phyloP scores from a whole-genome alignment of 2,329 filamentous ascomycete species.

The Aspergillus ruber region DNA sequence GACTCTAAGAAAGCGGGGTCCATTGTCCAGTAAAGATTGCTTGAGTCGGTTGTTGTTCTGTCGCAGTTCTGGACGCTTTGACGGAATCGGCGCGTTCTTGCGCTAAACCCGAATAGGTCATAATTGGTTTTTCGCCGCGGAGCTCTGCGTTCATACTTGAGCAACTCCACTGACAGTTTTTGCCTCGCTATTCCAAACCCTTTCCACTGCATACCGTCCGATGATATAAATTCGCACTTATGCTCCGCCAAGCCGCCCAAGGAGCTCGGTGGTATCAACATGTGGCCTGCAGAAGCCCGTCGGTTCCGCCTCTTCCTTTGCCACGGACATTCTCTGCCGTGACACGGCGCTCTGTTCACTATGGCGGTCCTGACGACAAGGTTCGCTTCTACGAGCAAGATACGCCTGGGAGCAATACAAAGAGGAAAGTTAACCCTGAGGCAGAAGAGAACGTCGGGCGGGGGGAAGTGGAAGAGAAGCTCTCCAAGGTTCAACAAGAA shows the following conservation, averaged over 20 bases:
- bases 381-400: conserved; percentile 41
- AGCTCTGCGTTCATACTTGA: conserved; percentile 13
- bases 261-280: conserved; percentile 40
- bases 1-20: conserved; percentile 11
- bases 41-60: not conserved
- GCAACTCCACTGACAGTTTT: conserved; percentile 3
- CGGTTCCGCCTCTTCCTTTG: conserved; percentile 16
- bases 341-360: conserved; percentile 23
- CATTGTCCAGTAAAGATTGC: conserved; percentile 6
- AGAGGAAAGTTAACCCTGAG: conserved; percentile 33
- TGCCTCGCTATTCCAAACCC: conserved; percentile 1
- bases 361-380: conserved; percentile 34
- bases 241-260: conserved; percentile 40
- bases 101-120: conserved; percentile 27
- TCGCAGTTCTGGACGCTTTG: conserved; percentile 5
- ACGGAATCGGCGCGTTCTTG: conserved; percentile 10
- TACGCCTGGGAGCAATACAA: conserved; percentile 28
- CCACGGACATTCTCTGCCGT: conserved; percentile 27
- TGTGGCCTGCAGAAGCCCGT: conserved; percentile 30
- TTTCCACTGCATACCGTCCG: conserved; percentile 8
- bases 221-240: conserved; percentile 33
- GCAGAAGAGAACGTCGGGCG: conserved; percentile 33
- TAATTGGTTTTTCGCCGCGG: conserved; percentile 21
- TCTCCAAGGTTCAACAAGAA: conserved; percentile 36
- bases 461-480: conserved; percentile 30